Base-by-base conservation (phyloP, 2,329 filamentous ascomycete genomes). In the Scedosporium aurantiacum region DNA sequence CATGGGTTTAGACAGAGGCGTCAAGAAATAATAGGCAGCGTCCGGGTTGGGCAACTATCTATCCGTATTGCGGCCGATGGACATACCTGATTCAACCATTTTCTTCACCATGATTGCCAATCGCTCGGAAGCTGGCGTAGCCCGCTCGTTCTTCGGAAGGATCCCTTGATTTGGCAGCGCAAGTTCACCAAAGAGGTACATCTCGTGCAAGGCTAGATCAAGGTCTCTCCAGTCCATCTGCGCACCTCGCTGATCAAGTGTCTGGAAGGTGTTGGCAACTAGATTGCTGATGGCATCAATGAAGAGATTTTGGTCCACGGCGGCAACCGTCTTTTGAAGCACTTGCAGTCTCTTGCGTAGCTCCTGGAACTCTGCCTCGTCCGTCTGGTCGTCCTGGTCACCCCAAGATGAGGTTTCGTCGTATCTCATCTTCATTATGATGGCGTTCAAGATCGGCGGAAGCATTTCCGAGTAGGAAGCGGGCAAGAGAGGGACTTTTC, bases 291-390 rank as follows among this genome's bases (percentile, higher is more conserved):
- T 79, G 45, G 90, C 90, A 52, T 96, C 87, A 69, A 97, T 88
- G 72, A 96, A 97, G 32, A 97, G 82, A 50, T 79, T 78, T 73
- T 97, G 90, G 70, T 97, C 90, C 58, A 96, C 90, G 8, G 88
- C 87, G 16, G 94, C 92, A 59, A 97, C 87, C 47, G 89, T 91
- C 77, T 97, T 95, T 72, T 99, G 94, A 50, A 99, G 78, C 47
- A 91, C 87, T 72, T 96, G 90, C 57, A 99, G 79, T 67, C 90
- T 85, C 72, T 96, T 95, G 63, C 95, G 86, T 60, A 99, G 80
- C 67, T 99, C 94, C 70, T 96, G 90, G 68, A 99, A 99, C 71
- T 99, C 94, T 27, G 93, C 94, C 75, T 99, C 94, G 68, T 97
- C 94, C 1, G 91, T 96, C 72, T 96, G 88, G 67, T 96, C 92